Evolutionary conservation across 164 flowering plant species (phyloP).

Genomic region (Hamamelis virginiana): DNA sequence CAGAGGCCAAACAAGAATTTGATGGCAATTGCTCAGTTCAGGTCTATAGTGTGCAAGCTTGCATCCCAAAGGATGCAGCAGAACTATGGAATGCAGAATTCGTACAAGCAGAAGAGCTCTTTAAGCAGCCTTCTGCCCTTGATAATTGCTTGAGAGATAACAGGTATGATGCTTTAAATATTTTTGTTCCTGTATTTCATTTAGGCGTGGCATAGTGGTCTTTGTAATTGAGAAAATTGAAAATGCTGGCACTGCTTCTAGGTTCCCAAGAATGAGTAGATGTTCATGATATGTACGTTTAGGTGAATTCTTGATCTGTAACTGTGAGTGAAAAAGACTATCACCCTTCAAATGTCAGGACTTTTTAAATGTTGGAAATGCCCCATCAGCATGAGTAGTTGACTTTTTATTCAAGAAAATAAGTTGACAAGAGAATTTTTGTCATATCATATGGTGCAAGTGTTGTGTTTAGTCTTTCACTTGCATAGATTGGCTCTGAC

Average conservation of each 20-base stretch:
- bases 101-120: conserved; percentile 72
- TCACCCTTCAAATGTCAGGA: no score
- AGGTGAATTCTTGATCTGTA: no score
- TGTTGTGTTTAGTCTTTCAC: no score
- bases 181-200: background rate
- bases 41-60: conserved; percentile 89
- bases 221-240: no score
- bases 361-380: no score
- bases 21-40: conserved; percentile 74
- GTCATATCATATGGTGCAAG: no score
- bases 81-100: conserved; percentile 75
- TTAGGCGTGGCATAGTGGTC: background rate
- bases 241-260: background rate
- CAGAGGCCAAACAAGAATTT: conserved; percentile 83
- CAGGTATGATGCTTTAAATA: conserved; percentile 39
- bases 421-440: no score
- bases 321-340: no score
- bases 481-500: no score
- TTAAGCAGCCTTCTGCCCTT: conserved; percentile 49
- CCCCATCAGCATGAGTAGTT: no score
- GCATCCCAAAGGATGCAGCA: conserved; percentile 84
- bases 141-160: conserved; percentile 93
- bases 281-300: no score
- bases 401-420: no score
- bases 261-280: background rate